These are phyloP conservation scores for Penicillium sumatraense DNA, from an alignment of 2,329 filamentous ascomycete genomes.

Conservation along the genomic window DNA sequence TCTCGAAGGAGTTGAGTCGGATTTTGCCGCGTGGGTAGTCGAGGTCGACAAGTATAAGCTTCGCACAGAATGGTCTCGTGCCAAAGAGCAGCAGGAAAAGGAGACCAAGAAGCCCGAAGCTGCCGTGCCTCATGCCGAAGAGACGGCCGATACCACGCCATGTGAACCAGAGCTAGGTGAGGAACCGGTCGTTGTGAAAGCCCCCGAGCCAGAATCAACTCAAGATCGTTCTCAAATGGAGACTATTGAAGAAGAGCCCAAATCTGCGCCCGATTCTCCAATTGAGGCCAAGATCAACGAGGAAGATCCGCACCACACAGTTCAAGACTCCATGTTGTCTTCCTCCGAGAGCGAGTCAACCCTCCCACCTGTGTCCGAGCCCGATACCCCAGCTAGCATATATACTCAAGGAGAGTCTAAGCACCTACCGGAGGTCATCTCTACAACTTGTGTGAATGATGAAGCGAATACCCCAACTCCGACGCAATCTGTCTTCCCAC, in stretches of 20 bases:
- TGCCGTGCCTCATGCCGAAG: not conserved
- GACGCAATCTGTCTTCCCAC: slow-evolving; percentile 15
- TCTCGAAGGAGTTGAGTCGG: slow-evolving; percentile 77
- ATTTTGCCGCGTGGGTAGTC: slow-evolving; percentile 80
- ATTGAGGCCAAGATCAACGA: not conserved
- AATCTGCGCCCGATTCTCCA: not conserved
- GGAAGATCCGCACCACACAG: not conserved
- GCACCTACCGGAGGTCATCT: not conserved
- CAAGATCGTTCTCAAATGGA: slow-evolving; percentile 20
- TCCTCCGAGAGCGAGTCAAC: not conserved
- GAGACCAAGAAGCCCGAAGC: slow-evolving; percentile 1
- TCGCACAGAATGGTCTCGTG: slow-evolving; percentile 61
- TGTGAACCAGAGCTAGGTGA: not conserved
- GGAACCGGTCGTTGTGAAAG: not conserved
- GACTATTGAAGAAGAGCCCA: slow-evolving; percentile 24
- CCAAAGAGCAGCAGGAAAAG: slow-evolving; percentile 14
- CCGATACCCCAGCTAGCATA: not conserved
- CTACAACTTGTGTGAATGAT: slow-evolving; percentile 10
- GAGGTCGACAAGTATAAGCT: slow-evolving; percentile 75
- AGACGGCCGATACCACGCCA: not conserved
- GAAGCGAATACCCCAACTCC: slow-evolving; percentile 22
- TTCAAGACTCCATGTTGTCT: not conserved
- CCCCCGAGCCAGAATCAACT: not conserved
- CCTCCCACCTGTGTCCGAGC: not conserved
- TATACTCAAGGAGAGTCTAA: not conserved